Percentiles rank a stretch among this genome's conserved stretches.
Conservation (phyloP, 768 basidiomycete genomes). For the Lactarius tabidus region DNA sequence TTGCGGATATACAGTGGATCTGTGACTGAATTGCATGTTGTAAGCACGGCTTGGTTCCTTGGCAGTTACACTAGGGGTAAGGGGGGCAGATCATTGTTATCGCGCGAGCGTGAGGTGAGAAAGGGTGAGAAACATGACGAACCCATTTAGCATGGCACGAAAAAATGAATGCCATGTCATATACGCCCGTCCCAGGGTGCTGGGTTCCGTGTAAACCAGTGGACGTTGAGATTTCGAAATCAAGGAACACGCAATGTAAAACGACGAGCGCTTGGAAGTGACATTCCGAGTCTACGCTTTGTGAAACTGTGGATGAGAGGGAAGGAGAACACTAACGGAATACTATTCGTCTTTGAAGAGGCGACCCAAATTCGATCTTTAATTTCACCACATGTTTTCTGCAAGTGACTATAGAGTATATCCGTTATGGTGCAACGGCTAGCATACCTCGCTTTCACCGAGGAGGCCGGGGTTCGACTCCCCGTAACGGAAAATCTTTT, state of each 20-base stretch:
- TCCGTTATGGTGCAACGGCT: conserved; percentile 25
- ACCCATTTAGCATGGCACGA: neutral
- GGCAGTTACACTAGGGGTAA: neutral
- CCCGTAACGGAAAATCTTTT: conserved; percentile 20
- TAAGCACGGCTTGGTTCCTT: neutral
- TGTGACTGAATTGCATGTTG: neutral
- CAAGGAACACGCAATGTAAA: neutral
- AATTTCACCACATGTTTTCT: neutral
- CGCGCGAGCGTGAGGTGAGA: neutral
- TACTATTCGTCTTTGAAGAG: neutral
- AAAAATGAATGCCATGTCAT: neutral
- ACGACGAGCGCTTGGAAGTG: neutral
- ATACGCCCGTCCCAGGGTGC: too few relatives aligned
- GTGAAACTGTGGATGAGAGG: neutral
- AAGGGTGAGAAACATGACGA: neutral
- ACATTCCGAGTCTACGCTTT: neutral
- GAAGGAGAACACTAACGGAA: too few relatives aligned
- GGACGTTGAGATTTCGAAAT: neutral
- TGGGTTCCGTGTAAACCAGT: neutral
- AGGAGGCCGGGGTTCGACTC: conserved; percentile 25
- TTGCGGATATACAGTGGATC: conserved; percentile 6
- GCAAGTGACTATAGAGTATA: neutral
- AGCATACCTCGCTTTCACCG: conserved; percentile 26
- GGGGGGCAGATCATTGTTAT: neutral
- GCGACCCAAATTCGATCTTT: neutral